Percentiles rank a stretch among this genome's conserved stretches.
phyloP scores from a whole-genome alignment of 257 asterid species.

The Perilla frutescens region DNA sequence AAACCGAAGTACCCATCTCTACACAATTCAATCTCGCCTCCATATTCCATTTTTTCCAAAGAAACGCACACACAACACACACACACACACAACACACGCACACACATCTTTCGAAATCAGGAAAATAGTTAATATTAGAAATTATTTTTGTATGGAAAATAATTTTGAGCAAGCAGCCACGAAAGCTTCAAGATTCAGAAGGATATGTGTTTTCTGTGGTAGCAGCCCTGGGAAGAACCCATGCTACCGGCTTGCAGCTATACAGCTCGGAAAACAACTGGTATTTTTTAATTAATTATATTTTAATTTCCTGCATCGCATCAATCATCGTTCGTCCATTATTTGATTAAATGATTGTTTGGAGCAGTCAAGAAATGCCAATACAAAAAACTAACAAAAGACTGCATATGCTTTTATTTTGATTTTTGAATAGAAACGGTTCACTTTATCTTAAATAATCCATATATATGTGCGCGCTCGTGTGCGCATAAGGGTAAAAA shows the following conservation, averaged over 20 bases:
- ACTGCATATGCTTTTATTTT: not conserved
- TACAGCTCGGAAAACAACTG: conserved; percentile 72
- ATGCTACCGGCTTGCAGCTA: conserved; percentile 70
- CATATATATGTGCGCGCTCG: too few species aligned
- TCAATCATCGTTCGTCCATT: not conserved
- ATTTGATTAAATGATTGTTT: not conserved
- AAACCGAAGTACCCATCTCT: not conserved
- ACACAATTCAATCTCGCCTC: not conserved
- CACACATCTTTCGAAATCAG: too few species aligned
- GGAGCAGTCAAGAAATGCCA: too few species aligned
- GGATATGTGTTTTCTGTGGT: conserved; percentile 78
- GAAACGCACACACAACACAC: too few species aligned
- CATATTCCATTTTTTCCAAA: too few species aligned
- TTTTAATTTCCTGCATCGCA: not conserved
- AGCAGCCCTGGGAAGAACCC: conserved; percentile 87
- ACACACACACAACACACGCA: too few species aligned
- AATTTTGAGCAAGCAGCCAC: conserved; percentile 3
- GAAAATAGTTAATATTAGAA: not conserved
- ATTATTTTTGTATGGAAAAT: conserved; percentile 49
- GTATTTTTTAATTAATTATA: conserved; percentile 28
- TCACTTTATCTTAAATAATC: too few species aligned
- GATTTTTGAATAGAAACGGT: too few species aligned
- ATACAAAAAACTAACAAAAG: not conserved
- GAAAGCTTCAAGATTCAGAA: conserved; percentile 67
- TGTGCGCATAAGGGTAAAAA: too few species aligned